Evolutionary conservation across 2,329 filamentous ascomycete genomes (phyloP).

Genomic region (Sphaerulina vaccinii): DNA sequence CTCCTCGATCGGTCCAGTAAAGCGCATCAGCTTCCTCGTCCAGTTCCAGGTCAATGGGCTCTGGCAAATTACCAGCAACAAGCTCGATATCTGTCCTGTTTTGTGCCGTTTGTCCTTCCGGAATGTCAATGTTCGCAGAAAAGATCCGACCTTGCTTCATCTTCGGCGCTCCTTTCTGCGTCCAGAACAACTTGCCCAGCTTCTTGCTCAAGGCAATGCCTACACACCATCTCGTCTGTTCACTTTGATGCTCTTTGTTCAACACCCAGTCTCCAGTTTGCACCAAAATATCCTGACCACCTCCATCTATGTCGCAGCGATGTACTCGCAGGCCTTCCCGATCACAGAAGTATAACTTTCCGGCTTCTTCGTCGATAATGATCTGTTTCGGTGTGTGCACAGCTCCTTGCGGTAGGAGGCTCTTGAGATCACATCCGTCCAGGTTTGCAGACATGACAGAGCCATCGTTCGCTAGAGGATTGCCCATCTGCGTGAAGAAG

Average conservation of each 20-base stretch:
- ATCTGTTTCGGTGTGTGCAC: conserved; percentile 54
- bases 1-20: conserved; percentile 63
- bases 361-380: conserved; percentile 29
- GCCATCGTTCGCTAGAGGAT: conserved; percentile 25
- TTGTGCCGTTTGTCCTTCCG: conserved; percentile 30
- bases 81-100: conserved; percentile 45
- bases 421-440: conserved; percentile 49
- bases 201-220: conserved; percentile 51
- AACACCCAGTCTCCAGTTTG: conserved; percentile 39
- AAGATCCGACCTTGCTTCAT: conserved; percentile 54
- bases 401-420: conserved; percentile 45
- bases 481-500: conserved; percentile 37
- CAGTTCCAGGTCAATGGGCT: conserved; percentile 59
- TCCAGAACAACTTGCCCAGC: conserved; percentile 57
- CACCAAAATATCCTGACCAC: conserved; percentile 41
- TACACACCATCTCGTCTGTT: conserved; percentile 40
- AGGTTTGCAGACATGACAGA: conserved; percentile 37
- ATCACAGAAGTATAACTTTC: conserved; percentile 46
- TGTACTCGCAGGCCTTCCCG: conserved; percentile 45
- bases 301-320: conserved; percentile 40
- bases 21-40: conserved; percentile 48
- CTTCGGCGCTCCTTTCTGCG: conserved; percentile 58
- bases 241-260: conserved; percentile 18
- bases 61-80: conserved; percentile 49
- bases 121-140: conserved; percentile 46